These are phyloP conservation scores for Candida glaebosa DNA, from an alignment of 805 yeast genomes.

Conservation along the genomic window DNA sequence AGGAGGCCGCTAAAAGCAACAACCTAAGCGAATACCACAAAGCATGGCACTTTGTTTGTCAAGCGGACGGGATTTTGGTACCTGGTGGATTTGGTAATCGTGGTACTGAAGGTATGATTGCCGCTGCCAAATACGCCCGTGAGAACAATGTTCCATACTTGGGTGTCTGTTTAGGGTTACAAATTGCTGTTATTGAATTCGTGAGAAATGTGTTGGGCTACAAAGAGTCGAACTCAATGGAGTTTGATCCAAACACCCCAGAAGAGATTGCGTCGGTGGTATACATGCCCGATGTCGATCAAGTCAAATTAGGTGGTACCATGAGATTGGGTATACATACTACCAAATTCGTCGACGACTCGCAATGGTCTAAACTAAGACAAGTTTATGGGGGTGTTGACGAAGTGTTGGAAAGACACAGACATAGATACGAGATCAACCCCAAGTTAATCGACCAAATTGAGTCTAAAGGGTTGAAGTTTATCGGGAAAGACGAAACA, in stretches of 20 bases:
- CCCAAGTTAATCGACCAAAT: constrained; percentile 71
- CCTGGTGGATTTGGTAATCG: constrained; percentile 98
- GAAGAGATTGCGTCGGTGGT: constrained; percentile 75
- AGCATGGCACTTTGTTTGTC: constrained; percentile 92
- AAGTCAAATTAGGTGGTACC: constrained; percentile 94
- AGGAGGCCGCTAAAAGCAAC: constrained; percentile 58
- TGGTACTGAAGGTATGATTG: constrained; percentile 97
- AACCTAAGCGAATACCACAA: constrained; percentile 81
- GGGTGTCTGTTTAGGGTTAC: constrained; percentile 97
- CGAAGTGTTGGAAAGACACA: constrained; percentile 85
- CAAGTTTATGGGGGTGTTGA: constrained; percentile 71
- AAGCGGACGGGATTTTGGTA: constrained; percentile 93
- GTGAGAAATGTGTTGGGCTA: constrained; percentile 75
- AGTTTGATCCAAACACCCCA: constrained; percentile 62
- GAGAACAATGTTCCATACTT: constrained; percentile 89
- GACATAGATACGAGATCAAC: constrained; percentile 97
- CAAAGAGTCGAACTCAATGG: constrained; percentile 72
- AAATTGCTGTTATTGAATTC: constrained; percentile 93
- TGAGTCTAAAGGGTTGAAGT: constrained; percentile 76
- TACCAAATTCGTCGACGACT: constrained; percentile 68
- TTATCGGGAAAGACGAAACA: constrained; percentile 91
- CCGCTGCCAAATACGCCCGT: constrained; percentile 98
- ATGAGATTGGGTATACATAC: constrained; percentile 97
- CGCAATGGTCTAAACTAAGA: constrained; percentile 69
- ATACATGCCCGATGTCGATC: constrained; percentile 98